Evolutionary conservation across 176 grass and related monocot species (phyloP).

Genomic region (Musa itinerans): DNA sequence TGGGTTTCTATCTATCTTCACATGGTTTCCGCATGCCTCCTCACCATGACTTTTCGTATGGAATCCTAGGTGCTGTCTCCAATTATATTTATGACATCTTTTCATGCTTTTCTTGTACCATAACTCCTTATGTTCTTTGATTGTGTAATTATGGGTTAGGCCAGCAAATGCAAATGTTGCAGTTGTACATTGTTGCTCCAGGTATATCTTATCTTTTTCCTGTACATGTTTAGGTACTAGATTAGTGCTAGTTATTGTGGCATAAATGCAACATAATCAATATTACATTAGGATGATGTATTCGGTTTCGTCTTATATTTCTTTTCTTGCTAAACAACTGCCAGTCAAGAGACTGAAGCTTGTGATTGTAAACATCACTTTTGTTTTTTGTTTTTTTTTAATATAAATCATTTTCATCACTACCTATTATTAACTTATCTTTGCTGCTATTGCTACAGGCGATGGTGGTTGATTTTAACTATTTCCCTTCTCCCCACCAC

Average conservation of each 20-base stretch:
- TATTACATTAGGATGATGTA: neutral
- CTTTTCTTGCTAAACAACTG: too few relatives aligned
- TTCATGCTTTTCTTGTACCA: neutral
- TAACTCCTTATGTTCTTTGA: neutral
- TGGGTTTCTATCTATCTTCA: neutral
- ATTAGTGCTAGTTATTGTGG: neutral
- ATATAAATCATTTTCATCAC: neutral
- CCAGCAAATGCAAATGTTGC: neutral
- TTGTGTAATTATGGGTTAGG: neutral
- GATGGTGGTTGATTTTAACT: too few relatives aligned
- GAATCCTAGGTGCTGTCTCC: too few relatives aligned
- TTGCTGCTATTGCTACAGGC: too few relatives aligned
- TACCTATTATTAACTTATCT: neutral
- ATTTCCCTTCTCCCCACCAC: too few relatives aligned
- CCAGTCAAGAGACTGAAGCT: neutral
- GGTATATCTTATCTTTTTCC: neutral
- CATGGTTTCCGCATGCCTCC: neutral
- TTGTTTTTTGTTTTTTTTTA: neutral
- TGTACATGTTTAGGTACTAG: neutral
- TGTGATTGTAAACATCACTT: neutral
- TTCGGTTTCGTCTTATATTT: too few relatives aligned
- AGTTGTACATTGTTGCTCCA: neutral
- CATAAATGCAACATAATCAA: neutral
- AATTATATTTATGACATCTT: neutral
- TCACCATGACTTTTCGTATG: too few relatives aligned